Percentiles rank a stretch among this genome's conserved stretches.
These are phyloP conservation scores for Raphanus raphanistrum DNA, from an alignment of 345 rosid genomes.

Conservation along the genomic window DNA sequence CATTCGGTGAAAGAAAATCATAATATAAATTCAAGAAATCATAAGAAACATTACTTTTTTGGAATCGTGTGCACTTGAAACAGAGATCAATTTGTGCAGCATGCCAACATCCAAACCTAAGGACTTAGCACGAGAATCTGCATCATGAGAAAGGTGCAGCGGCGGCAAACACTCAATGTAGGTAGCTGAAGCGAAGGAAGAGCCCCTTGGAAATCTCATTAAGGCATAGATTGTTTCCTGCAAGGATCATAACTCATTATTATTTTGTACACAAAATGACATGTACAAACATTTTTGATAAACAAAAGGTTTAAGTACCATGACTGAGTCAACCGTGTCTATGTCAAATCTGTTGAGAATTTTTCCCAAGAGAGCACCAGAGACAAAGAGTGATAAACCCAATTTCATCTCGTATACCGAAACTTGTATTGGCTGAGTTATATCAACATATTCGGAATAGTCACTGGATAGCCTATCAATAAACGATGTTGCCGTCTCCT, in stretches of 20 bases:
- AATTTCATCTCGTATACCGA: conserved; percentile 88
- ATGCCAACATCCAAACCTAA: conserved; percentile 49
- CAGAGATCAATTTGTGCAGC: conserved; percentile 66
- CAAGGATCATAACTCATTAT: conserved; percentile 32
- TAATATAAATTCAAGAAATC: conserved; percentile 18
- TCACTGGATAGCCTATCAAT: conserved; percentile 60
- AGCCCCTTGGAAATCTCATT: conserved; percentile 77
- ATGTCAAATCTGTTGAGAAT: conserved; percentile 43
- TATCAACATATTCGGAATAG: conserved; percentile 65
- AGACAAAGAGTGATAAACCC: conserved; percentile 66
- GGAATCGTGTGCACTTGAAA: conserved; percentile 43
- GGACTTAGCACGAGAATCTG: conserved; percentile 44
- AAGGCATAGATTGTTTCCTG: conserved; percentile 75
- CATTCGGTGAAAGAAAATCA: not conserved
- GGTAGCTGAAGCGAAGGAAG: conserved; percentile 35
- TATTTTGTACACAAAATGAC: conserved; percentile 10
- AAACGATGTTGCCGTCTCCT: conserved; percentile 74
- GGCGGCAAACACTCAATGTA: conserved; percentile 34
- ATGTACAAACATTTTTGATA: conserved; percentile 7
- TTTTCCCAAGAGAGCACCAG: conserved; percentile 49
- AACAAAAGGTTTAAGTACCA: conserved; percentile 49
- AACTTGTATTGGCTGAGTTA: conserved; percentile 88
- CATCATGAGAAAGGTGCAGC: conserved; percentile 41
- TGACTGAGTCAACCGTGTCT: conserved; percentile 51
- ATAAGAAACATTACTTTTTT: conserved; percentile 46